Evolutionary conservation across 176 grass and related monocot genomes (phyloP).

Genomic region (Olyra latifolia): DNA sequence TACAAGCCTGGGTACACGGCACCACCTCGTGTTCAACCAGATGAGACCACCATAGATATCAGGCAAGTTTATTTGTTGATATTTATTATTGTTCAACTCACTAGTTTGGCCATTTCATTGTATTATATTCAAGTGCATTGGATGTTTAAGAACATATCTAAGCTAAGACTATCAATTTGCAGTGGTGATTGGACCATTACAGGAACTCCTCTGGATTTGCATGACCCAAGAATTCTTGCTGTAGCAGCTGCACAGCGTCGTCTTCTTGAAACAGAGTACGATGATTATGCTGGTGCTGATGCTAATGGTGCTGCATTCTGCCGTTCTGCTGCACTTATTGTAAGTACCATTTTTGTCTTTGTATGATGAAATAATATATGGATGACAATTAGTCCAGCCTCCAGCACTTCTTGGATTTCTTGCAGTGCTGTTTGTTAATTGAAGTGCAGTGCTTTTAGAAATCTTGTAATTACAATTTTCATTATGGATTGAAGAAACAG

Average conservation of each 20-base stretch:
- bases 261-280: conserved; percentile 90
- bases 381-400: background rate
- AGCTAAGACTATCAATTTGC: conserved; percentile 25
- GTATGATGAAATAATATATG: background rate
- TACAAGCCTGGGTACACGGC: conserved; percentile 84
- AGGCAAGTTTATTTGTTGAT: conserved; percentile 47
- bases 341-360: conserved; percentile 39
- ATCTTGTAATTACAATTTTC: background rate
- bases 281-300: conserved; percentile 75
- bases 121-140: background rate
- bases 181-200: conserved; percentile 73
- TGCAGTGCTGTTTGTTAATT: background rate
- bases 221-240: conserved; percentile 80
- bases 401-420: background rate
- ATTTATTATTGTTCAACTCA: background rate
- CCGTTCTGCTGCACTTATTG: conserved; percentile 88
- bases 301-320: conserved; percentile 80
- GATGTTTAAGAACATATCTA: background rate
- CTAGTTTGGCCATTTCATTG: conserved; percentile 7
- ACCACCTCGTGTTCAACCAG: conserved; percentile 59
- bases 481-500: conserved; percentile 1
- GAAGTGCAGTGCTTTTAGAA: background rate
- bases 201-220: conserved; percentile 68
- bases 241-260: conserved; percentile 74
- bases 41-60: conserved; percentile 85